Evolutionary conservation across 192 early-diverging fungal species (phyloP), one percentile per base, ranked within the genome.

Genomic region (Coemansia sp.): DNA sequence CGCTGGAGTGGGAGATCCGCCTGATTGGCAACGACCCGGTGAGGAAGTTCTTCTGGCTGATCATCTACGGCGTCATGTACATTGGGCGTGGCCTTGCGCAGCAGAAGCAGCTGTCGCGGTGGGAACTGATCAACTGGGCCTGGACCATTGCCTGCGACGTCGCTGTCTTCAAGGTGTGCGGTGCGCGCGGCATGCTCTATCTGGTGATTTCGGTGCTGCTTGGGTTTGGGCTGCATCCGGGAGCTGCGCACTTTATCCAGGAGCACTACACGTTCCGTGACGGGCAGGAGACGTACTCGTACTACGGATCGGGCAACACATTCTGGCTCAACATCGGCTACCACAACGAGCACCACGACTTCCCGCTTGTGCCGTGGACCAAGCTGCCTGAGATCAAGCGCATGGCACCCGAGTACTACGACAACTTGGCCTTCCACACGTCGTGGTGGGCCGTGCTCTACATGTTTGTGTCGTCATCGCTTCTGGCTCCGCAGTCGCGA

Each of bases 271-370:
- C 93, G 3, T 95, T 95, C 86, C 89, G 89, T 49, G 89, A 94
- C 66, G 95, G 93, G 10, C 90, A 94, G 72, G 95, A 98, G 72
- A 98, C 95, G 2, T 98, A 98, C 84, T 94, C 92, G 66, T 98
- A 98, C 90, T 98, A 98, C 66, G 95, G 95, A 22, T 82, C 85
- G 60, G 80, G 94, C 51, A 98, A 98, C 86, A 74, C 78, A 51
- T 85, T 93, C 45, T 92, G 90, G 75, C 89, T 95, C 84, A 98
- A 98, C 88, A 92, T 97, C 68, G 96, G 96, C 45, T 95, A 93
- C 78, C 96, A 98, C 84, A 97, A 94, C 77, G 96, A 98, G 85
- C 96, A 98, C 87, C 95, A 98, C 84, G 96, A 98, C 80, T 97
- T 97, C 85, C 89, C 84, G 39, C 77, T 87, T 64, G 87, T 97